Conservation (phyloP, 78 protist genomes). For the Chrysochromulina tobinii region DNA sequence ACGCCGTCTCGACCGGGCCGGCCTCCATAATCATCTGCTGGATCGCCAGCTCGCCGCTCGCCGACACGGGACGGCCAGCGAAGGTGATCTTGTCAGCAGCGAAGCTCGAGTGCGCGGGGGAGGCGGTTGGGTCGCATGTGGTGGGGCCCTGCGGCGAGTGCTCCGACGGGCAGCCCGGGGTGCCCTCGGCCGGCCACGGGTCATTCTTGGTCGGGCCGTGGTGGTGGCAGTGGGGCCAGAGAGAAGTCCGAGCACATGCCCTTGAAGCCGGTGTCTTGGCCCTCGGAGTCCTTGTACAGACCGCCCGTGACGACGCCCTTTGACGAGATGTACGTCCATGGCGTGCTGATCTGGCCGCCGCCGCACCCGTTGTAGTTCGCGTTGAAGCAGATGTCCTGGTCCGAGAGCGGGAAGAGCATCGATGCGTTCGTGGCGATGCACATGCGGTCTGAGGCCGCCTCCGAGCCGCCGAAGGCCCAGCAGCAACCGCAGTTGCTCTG, state of each 20-base stretch:
- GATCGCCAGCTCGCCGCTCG: not conserved
- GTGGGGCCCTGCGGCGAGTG: conserved; percentile 10
- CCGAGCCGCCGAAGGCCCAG: conserved; percentile 44
- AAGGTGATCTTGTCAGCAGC: not conserved
- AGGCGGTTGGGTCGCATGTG: not conserved
- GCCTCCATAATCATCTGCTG: not conserved
- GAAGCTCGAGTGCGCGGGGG: not conserved
- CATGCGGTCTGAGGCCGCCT: conserved; percentile 31
- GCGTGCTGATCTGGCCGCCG: conserved; percentile 52
- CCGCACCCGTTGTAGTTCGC: conserved; percentile 48
- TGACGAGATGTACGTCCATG: conserved; percentile 38
- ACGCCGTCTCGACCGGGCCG: conserved; percentile 66
- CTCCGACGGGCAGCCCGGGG: conserved; percentile 43
- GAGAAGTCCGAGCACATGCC: conserved; percentile 6
- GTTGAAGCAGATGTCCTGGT: conserved; percentile 38
- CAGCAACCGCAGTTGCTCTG: conserved; percentile 59
- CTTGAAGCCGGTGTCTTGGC: not conserved
- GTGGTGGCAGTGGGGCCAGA: conserved; percentile 42
- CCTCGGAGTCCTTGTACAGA: not conserved
- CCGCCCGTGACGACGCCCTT: conserved; percentile 26
- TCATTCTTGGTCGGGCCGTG: conserved; percentile 27
- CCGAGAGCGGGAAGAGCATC: conserved; percentile 10
- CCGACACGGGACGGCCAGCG: not conserved
- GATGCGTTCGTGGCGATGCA: conserved; percentile 34
- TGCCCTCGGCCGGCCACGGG: conserved; percentile 32